Conservation (phyloP, 208 protist genomes). For the Zelonia costaricensis region DNA sequence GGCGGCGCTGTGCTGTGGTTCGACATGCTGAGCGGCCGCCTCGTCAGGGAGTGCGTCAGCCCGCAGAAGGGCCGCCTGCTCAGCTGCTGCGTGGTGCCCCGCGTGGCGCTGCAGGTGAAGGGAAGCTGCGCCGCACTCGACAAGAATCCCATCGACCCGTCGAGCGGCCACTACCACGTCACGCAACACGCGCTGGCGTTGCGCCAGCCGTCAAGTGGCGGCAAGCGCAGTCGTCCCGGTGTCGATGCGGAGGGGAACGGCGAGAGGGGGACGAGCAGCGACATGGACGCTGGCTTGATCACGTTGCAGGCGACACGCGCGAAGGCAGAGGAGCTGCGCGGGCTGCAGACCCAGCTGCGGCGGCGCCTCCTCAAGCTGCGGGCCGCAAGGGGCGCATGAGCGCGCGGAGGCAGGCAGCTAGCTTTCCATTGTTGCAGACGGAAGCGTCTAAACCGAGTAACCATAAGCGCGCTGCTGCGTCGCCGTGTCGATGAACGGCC, state of each 20-base stretch:
- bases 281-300: neutral
- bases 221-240: conserved; percentile 1
- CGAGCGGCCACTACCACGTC: conserved; percentile 23
- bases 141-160: conserved; percentile 64
- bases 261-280: no score
- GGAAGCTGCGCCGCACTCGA: conserved; percentile 29
- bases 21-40: conserved; percentile 31
- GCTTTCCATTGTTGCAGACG: no score
- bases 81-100: conserved; percentile 39
- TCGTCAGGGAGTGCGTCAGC: conserved; percentile 47
- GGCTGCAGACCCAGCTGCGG: conserved; percentile 23
- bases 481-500: no score
- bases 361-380: conserved; percentile 13
- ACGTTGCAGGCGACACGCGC: neutral
- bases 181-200: conserved; percentile 8
- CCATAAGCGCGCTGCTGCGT: no score
- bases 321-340: conserved; percentile 37
- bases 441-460: no score
- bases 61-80: conserved; percentile 38
- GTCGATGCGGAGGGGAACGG: neutral
- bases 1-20: conserved; percentile 65
- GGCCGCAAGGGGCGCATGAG: neutral
- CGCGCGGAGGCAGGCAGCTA: no score
- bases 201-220: neutral
- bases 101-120: conserved; percentile 13